phyloP scores from a whole-genome alignment of 2,329 filamentous ascomycete genomes.

The Daldinia sp. region DNA sequence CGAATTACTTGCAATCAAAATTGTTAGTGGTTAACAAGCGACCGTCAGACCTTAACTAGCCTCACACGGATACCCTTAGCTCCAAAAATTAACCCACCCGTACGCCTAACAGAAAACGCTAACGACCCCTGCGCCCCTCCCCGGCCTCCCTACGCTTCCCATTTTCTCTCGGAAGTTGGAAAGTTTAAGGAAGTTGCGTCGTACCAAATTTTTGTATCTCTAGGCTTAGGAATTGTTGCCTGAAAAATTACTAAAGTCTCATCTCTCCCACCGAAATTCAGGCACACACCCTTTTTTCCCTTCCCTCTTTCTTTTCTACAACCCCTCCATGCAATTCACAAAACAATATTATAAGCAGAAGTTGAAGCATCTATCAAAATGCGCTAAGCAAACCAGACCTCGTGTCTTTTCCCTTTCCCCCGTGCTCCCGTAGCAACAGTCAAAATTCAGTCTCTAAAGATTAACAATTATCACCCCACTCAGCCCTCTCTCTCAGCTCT shows the following conservation, averaged over 20 bases:
- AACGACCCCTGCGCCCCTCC: neutral
- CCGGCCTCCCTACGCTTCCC: neutral
- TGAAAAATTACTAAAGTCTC: conserved; percentile 46
- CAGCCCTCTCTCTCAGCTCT: conserved; percentile 60
- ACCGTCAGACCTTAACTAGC: conserved; percentile 32
- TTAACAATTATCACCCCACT: conserved; percentile 56
- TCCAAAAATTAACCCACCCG: neutral
- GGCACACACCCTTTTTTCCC: conserved; percentile 35
- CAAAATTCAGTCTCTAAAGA: conserved; percentile 63
- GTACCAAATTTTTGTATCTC: neutral
- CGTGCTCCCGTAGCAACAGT: conserved; percentile 50
- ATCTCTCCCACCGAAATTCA: conserved; percentile 38
- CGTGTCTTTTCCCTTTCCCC: conserved; percentile 49
- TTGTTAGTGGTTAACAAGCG: conserved; percentile 41
- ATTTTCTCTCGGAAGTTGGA: neutral
- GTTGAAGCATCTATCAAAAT: conserved; percentile 59
- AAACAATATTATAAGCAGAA: conserved; percentile 48
- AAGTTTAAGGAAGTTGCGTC: neutral
- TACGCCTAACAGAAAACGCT: conserved; percentile 1
- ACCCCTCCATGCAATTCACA: conserved; percentile 38
- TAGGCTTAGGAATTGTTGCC: conserved; percentile 39
- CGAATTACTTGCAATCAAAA: conserved; percentile 28
- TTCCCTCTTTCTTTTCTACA: conserved; percentile 48
- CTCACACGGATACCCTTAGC: neutral
- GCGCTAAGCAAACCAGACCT: conserved; percentile 59